Percentiles rank a stretch among this genome's conserved stretches.
Evolutionary conservation across 2,329 filamentous ascomycete species (phyloP).

Genomic region (Xylaria polymorpha): DNA sequence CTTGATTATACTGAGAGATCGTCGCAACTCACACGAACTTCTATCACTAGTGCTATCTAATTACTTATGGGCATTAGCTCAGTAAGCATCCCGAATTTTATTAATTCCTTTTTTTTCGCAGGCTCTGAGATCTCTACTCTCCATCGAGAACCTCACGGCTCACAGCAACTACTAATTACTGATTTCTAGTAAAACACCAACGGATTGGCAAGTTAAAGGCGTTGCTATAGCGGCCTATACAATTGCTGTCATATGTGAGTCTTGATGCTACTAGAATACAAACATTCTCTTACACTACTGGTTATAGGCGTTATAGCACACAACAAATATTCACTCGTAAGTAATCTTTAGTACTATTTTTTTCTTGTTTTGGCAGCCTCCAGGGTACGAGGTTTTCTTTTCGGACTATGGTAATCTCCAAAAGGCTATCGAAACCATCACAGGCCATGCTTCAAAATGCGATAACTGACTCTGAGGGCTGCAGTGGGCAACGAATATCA

Average conservation of each 20-base stretch:
- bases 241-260: conserved; percentile 65
- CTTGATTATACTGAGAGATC: background rate
- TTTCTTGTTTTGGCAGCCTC: background rate
- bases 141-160: background rate
- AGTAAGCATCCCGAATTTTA: conserved; percentile 16
- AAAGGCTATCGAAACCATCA: too few relatives aligned
- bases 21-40: background rate
- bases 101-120: background rate
- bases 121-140: background rate
- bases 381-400: too few relatives aligned
- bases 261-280: background rate
- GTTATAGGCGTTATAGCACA: conserved; percentile 58
- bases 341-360: background rate
- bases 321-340: conserved; percentile 65
- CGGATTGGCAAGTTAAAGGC: conserved; percentile 74
- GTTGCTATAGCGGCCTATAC: conserved; percentile 74
- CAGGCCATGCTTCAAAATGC: background rate
- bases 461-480: too few relatives aligned
- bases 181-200: conserved; percentile 50
- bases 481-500: conserved; percentile 61
- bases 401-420: too few relatives aligned
- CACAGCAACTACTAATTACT: background rate
- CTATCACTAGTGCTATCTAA: conserved; percentile 63
- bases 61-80: conserved; percentile 68
- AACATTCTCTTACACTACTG: background rate